Base-by-base conservation (phyloP, 225 moss, liverwort and hornwort species). In the Polytrichum formosum region DNA sequence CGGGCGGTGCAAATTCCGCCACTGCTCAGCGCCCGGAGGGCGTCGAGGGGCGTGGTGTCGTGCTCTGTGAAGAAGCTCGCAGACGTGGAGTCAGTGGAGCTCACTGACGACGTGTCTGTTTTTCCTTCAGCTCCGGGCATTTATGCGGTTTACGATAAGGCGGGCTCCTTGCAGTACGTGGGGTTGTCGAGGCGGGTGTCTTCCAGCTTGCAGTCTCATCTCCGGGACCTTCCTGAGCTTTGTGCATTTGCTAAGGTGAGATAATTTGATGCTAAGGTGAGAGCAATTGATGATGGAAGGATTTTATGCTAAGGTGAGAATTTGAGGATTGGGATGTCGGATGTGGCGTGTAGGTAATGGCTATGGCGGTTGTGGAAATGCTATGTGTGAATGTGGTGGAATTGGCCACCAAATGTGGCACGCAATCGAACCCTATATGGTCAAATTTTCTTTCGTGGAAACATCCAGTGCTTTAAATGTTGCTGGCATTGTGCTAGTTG, bases 141-240 rank as follows among this genome's bases (percentile, higher is more conserved):
- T 55, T 98, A 98, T 76, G 97, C 97, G 1, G 79, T 98, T 20
- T 92, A 80, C 64, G 91, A 92, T 65, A 94, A 92, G 78, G 80
- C 83, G 18, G 94, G 91, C n/a, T 78, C 78, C 27, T 68, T 98
- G 80, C 94, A 98, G 75, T 98, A 84, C 74, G 87, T 98, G 35
- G 97, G 97, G 4, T 82, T 98, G 66, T 91, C 97, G 10, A 82
- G 97, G 25, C 78, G 91, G 63, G 74, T 98, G 29, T 83, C 89
- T 0, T 74, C 84, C 28, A 94, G 94, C 68, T 81, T 98, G 70
- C 85, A 91, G 74, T 75, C 68, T 64, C 97, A 98, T 77, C 26
- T 92, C 64, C 77, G 88, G 73, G 97, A 98, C 21, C 71, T 92
- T 67, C 92, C 94, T 1, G 94, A 94, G 72, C 88, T 94, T 25